Conservation (phyloP, 2,329 filamentous ascomycete genomes). For the Phyllosticta citribraziliensis region DNA sequence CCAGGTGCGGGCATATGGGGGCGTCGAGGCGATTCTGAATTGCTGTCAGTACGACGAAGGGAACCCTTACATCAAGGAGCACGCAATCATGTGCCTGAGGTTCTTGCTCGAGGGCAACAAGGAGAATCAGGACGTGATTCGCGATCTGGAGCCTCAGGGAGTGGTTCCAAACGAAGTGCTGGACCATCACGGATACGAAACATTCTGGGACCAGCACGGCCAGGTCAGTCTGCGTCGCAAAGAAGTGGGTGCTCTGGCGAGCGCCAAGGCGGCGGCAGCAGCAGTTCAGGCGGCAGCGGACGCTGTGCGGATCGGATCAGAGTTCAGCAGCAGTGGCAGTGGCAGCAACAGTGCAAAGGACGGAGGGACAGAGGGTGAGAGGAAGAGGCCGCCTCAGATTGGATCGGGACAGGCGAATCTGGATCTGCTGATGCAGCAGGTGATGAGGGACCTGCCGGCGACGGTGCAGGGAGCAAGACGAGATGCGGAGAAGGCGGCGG, state of each 20-base stretch:
- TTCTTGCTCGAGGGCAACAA: slow-evolving; percentile 61
- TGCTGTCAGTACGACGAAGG: slow-evolving; percentile 88
- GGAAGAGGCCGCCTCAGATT: slow-evolving; percentile 14
- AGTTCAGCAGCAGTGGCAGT: slow-evolving; percentile 1
- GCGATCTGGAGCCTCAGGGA: slow-evolving; percentile 42
- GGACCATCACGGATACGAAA: slow-evolving; percentile 40
- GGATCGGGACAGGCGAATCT: slow-evolving; percentile 30
- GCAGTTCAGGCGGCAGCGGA: slow-evolving; percentile 18
- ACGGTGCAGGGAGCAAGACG: slow-evolving; percentile 26
- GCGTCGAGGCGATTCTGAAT: slow-evolving; percentile 77
- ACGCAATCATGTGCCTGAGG: slow-evolving; percentile 44
- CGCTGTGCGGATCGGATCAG: slow-evolving; percentile 14
- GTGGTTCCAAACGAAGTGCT: slow-evolving; percentile 38
- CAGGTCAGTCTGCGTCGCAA: slow-evolving; percentile 39
- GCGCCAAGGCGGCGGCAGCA: slow-evolving; percentile 14
- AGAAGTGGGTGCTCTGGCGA: slow-evolving; percentile 16
- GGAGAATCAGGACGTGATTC: slow-evolving; percentile 62
- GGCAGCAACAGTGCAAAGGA: not conserved
- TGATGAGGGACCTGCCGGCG: slow-evolving; percentile 35
- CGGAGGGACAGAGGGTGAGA: slow-evolving; percentile 4
- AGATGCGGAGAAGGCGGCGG: slow-evolving; percentile 35
- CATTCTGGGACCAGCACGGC: slow-evolving; percentile 39
- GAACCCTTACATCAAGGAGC: slow-evolving; percentile 89
- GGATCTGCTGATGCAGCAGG: slow-evolving; percentile 35
- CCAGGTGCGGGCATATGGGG: slow-evolving; percentile 76